Base-by-base conservation (phyloP, 257 asterid genomes). In the Nicotiana sylvestris region DNA sequence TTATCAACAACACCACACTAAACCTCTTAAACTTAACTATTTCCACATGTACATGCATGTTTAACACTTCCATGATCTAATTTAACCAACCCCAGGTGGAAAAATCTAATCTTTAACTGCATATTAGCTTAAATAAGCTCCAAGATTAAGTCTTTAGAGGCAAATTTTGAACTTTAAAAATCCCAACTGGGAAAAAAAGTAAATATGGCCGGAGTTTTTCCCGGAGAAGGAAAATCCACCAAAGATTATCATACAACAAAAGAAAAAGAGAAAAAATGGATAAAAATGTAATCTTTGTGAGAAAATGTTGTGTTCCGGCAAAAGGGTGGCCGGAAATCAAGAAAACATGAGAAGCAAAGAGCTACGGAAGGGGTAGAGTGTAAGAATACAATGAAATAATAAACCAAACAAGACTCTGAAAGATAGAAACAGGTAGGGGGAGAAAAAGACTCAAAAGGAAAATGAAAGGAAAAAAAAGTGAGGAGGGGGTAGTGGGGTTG, bases 41-140 rank as follows among this genome's bases (percentile, higher is more conserved):
- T 81, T 8, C 32, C 35, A 70, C 39, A 74, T 57, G 62, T 39
- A 83, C 82, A 67, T 83, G 89, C 91, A 85, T 87, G 86, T 66
- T 76, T 83, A 82, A 39, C 61, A 29, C 76, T 82, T 68, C 85
- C 93, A 84, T 87, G 88, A 87, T 87, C 91, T 37, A 82, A 86
- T 80, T 86, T 39, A 66, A 76, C 84, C 78, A 86, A 83, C 29
- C 91, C 89, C 93, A 83, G 82, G 79, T 85, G 85, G 56, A 81
- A 80, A 84, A 87, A 56, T 72, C 76, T 61, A 85, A 86, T 78
- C 87, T 86, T 85, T 62, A 85, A 82, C 92, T 80, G 88, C 93
- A 93, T 92, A 83, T 84, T 86, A 82, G 46, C 88, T 77, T 39
- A 84, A 10, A 81, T 27, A 60, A 81, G 68, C 76, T 77, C 85